A percentile compares a stretch with the other conserved stretches of the same genome.
Evolutionary conservation across 805 yeast genomes (phyloP).

Genomic region (Ogataea trehalophila): DNA sequence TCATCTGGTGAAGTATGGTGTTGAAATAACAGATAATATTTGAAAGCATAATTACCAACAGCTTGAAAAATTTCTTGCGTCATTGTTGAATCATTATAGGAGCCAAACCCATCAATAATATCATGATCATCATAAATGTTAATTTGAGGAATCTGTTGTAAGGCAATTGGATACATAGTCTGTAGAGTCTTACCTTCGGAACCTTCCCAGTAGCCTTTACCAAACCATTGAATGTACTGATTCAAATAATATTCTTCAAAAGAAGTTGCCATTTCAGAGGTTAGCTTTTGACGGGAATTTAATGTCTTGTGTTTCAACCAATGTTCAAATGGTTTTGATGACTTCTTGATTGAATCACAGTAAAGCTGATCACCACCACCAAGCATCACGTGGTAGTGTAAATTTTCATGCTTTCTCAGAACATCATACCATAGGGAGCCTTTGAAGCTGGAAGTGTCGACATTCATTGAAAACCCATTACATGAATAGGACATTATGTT

Average conservation of each 20-base stretch:
- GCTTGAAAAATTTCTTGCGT: slow-evolving; percentile 57
- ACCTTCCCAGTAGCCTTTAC: slow-evolving; percentile 82
- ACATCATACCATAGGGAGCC: slow-evolving; percentile 89
- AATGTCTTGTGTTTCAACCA: slow-evolving; percentile 61
- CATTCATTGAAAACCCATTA: slow-evolving; percentile 80
- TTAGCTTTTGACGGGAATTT: slow-evolving; percentile 34
- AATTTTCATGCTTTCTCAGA: slow-evolving; percentile 52
- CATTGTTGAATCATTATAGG: slow-evolving; percentile 78
- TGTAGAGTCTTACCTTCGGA: slow-evolving; percentile 61
- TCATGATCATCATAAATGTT: slow-evolving; percentile 95
- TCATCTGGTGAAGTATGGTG: slow-evolving; percentile 62
- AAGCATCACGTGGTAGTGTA: slow-evolving; percentile 84
- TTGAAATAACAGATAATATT: slow-evolving; percentile 87
- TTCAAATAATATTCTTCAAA: slow-evolving; percentile 63
- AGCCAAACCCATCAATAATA: slow-evolving; percentile 94
- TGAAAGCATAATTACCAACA: slow-evolving; percentile 76
- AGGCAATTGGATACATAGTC: slow-evolving; percentile 62
- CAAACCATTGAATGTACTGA: slow-evolving; percentile 85
- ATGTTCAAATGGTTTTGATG: slow-evolving; percentile 46
- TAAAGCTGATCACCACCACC: slow-evolving; percentile 98
- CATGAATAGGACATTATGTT: slow-evolving; percentile 82
- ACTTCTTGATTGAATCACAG: slow-evolving; percentile 70
- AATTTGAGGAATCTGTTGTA: slow-evolving; percentile 78
- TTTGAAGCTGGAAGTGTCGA: slow-evolving; percentile 60
- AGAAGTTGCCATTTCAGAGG: slow-evolving; percentile 46